A percentile compares a stretch with the other conserved stretches of the same genome.
Evolutionary conservation across 495 filamentous ascomycete species (phyloP).

Genomic region (Talaromyces ruber): DNA sequence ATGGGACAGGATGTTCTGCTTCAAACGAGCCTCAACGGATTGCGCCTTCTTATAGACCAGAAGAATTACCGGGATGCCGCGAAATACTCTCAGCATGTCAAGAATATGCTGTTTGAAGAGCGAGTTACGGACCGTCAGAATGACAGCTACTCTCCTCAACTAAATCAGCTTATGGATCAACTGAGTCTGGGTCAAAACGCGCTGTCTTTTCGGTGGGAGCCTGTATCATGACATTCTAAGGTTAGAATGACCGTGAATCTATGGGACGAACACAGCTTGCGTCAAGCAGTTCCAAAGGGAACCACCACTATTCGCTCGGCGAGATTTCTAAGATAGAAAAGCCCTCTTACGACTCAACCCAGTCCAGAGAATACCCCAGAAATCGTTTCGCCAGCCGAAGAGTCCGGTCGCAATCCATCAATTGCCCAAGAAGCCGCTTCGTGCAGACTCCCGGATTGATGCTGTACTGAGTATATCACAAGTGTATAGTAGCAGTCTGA

Average conservation of each 20-base stretch:
- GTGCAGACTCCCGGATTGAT: background rate
- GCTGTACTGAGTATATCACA: background rate
- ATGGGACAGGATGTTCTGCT: constrained; percentile 18
- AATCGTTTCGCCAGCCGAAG: background rate
- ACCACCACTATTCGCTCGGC: background rate
- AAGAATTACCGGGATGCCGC: constrained; percentile 20
- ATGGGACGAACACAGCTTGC: background rate
- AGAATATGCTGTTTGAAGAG: constrained; percentile 20
- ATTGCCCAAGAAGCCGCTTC: background rate
- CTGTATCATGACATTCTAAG: background rate
- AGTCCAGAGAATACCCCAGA: background rate
- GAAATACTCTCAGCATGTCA: constrained; percentile 22
- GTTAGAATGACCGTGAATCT: background rate
- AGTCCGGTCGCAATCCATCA: background rate
- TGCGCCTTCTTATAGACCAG: constrained; percentile 26
- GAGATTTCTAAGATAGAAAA: background rate
- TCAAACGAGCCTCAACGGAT: constrained; percentile 22
- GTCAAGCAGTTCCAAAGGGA: background rate
- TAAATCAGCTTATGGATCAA: constrained; percentile 18
- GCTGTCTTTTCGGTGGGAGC: background rate
- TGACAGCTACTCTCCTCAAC: constrained; percentile 11
- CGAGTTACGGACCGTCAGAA: background rate
- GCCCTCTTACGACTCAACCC: background rate
- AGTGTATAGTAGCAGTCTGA: background rate
- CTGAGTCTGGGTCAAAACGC: constrained; percentile 5